Evolutionary conservation across 257 asterid genomes (phyloP).

Genomic region (Solanum phureja): DNA sequence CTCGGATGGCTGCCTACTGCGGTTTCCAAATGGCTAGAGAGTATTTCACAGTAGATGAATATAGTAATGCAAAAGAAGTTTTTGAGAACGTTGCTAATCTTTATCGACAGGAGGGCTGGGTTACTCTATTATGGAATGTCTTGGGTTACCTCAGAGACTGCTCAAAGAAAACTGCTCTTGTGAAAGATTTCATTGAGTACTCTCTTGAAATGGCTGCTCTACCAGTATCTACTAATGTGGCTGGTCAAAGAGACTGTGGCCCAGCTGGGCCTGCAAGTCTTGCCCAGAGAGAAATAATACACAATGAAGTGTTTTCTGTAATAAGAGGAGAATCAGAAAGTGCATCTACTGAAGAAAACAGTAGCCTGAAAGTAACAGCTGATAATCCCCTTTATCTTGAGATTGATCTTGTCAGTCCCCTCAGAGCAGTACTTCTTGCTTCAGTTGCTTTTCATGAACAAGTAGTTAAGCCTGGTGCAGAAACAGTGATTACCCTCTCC

Average conservation of each 20-base stretch:
- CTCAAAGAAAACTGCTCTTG: slow-evolving; percentile 53
- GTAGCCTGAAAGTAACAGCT: slow-evolving; percentile 44
- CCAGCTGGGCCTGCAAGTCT: slow-evolving; percentile 80
- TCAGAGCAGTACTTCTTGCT: slow-evolving; percentile 77
- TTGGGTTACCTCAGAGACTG: slow-evolving; percentile 92
- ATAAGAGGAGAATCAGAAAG: slow-evolving; percentile 55
- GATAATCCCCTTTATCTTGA: slow-evolving; percentile 82
- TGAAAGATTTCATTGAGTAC: slow-evolving; percentile 82
- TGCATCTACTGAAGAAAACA: slow-evolving; percentile 27
- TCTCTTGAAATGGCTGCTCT: slow-evolving; percentile 98
- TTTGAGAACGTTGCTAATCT: slow-evolving; percentile 70
- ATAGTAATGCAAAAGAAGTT: slow-evolving; percentile 57
- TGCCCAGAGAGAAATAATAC: slow-evolving; percentile 62
- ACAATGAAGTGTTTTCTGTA: slow-evolving; percentile 76
- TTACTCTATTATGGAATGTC: slow-evolving; percentile 74
- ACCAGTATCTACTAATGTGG: slow-evolving; percentile 43
- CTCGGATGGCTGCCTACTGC: slow-evolving; percentile 82
- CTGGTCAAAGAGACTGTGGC: slow-evolving; percentile 48
- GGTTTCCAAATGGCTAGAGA: slow-evolving; percentile 82
- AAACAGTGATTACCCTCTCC: slow-evolving; percentile 63
- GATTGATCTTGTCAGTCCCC: slow-evolving; percentile 93
- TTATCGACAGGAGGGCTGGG: slow-evolving; percentile 95
- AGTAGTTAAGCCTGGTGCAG: slow-evolving; percentile 74
- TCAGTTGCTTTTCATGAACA: slow-evolving; percentile 98
- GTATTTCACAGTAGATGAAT: slow-evolving; percentile 46